phyloP scores from a whole-genome alignment of 2,329 filamentous ascomycete species.

The Talaromyces pinophilus region DNA sequence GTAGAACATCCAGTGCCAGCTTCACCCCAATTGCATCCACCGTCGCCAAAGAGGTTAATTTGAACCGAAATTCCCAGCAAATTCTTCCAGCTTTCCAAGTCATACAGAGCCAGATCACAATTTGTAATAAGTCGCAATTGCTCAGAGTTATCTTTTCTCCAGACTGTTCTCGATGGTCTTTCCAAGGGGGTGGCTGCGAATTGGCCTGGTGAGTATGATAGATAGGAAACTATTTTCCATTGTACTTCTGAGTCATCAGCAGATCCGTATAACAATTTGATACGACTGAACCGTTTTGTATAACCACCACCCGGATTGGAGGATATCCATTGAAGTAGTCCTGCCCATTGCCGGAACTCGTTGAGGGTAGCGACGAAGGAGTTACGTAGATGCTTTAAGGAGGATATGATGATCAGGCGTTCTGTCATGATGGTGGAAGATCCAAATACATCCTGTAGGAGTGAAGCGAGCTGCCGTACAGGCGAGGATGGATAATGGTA shows the following conservation, averaged over 20 bases:
- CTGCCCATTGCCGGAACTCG: constrained; percentile 48
- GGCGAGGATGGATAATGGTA: background rate
- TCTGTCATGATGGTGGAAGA: background rate
- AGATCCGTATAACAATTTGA: constrained; percentile 31
- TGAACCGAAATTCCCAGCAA: constrained; percentile 42
- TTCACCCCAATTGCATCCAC: constrained; percentile 46
- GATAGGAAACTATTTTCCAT: background rate
- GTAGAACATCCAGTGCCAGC: constrained; percentile 43
- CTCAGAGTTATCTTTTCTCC: constrained; percentile 34
- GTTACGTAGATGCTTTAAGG: background rate
- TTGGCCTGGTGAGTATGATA: background rate
- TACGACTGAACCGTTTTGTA: constrained; percentile 39
- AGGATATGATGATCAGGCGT: background rate
- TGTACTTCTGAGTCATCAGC: background rate
- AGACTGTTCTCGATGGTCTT: background rate
- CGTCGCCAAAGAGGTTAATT: constrained; percentile 45
- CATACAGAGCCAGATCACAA: constrained; percentile 39
- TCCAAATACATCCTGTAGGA: background rate
- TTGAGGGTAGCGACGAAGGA: constrained; percentile 41
- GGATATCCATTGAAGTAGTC: constrained; percentile 44
- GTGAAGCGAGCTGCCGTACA: background rate
- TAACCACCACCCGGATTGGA: constrained; percentile 30
- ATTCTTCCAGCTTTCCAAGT: constrained; percentile 32
- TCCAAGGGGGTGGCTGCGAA: background rate
- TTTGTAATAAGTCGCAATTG: constrained; percentile 30